A percentile compares a stretch with the other conserved stretches of the same genome.
phyloP scores from a whole-genome alignment of 116 monocot species.

The Posidonia oceanica region DNA sequence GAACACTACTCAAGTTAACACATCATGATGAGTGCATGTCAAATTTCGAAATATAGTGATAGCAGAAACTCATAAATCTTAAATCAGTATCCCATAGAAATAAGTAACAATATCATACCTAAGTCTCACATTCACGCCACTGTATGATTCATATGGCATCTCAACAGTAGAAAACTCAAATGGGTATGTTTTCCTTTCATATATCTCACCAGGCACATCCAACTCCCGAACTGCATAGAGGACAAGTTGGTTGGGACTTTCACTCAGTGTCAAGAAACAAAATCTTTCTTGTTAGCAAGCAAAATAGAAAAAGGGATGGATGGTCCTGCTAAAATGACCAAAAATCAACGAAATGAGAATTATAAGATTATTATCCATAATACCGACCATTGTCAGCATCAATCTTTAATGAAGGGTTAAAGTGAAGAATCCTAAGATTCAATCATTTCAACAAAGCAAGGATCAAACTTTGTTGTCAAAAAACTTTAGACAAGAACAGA shows the following conservation, averaged over 20 bases:
- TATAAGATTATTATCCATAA: too few species aligned
- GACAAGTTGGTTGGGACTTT: not conserved
- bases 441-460: not conserved
- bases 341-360: not conserved
- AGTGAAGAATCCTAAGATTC: not conserved
- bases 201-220: conserved; percentile 97
- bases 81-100: not conserved
- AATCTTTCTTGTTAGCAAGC: not conserved
- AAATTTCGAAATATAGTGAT: not conserved
- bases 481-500: not conserved
- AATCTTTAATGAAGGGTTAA: too few species aligned
- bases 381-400: too few species aligned
- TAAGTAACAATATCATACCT: conserved; percentile 36
- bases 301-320: not conserved
- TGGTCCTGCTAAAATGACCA: not conserved
- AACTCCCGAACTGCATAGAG: conserved; percentile 84
- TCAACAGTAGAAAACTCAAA: conserved; percentile 99
- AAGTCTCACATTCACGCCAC: conserved; percentile 83
- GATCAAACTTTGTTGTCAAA: not conserved
- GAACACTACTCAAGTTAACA: too few species aligned
- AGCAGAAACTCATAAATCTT: not conserved
- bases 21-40: too few species aligned
- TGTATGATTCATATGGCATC: conserved; percentile 99
- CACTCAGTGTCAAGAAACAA: not conserved
- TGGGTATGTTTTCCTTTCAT: conserved; percentile 90